A percentile compares a stretch with the other conserved stretches of the same genome.
phyloP scores from a whole-genome alignment of 805 yeast genomes.

The Hanseniaspora pseudoguilliermondii region DNA sequence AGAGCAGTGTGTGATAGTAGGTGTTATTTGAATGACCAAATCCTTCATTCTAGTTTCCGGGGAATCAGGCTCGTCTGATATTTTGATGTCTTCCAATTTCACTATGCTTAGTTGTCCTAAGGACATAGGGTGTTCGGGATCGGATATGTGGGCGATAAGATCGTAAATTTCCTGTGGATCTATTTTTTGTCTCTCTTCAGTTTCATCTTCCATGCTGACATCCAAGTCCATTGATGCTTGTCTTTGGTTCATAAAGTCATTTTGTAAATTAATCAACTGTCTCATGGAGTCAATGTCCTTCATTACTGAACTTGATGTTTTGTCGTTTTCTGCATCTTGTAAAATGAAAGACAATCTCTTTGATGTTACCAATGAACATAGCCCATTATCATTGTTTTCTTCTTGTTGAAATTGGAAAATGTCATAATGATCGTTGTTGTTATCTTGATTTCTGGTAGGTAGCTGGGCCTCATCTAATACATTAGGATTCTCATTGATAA shows the following conservation, averaged over 20 bases:
- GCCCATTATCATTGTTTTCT: background rate
- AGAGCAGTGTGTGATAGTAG: constrained; percentile 95
- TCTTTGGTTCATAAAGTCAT: background rate
- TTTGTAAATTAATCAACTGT: background rate
- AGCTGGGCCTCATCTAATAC: constrained; percentile 62
- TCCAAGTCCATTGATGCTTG: constrained; percentile 20
- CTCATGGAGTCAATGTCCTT: constrained; percentile 1
- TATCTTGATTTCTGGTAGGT: constrained; percentile 48
- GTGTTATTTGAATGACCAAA: constrained; percentile 75
- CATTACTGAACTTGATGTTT: constrained; percentile 1
- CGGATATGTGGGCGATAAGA: constrained; percentile 72
- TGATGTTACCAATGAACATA: background rate
- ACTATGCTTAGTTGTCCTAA: constrained; percentile 92
- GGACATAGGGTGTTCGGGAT: constrained; percentile 95
- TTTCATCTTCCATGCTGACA: constrained; percentile 22
- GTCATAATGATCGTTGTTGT: background rate
- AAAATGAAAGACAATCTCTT: background rate
- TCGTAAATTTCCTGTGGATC: constrained; percentile 88
- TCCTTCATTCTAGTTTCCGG: constrained; percentile 45
- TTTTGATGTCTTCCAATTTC: constrained; percentile 65
- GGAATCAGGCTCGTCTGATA: constrained; percentile 42
- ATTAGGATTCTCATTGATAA: constrained; percentile 83
- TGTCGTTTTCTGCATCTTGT: constrained; percentile 1
- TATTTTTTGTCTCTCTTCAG: constrained; percentile 36
- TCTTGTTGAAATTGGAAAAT: background rate